These are phyloP conservation scores for Podila epicladia DNA, from an alignment of 192 early-diverging fungal genomes.

Conservation along the genomic window DNA sequence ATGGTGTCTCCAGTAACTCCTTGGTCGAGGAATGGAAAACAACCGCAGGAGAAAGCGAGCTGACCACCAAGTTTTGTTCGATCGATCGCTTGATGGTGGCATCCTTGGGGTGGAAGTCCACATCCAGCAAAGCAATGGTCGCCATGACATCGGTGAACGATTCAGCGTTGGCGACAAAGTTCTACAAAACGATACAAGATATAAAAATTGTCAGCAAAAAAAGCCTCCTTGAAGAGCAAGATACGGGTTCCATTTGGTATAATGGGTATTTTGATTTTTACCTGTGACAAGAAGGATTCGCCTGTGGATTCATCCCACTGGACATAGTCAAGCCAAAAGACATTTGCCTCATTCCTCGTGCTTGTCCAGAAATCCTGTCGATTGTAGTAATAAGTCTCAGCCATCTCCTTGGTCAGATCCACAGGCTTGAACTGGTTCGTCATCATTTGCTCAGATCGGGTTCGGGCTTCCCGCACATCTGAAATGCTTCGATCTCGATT, in stretches of 20 bases:
- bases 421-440: conserved; percentile 38
- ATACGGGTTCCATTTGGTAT: not conserved
- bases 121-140: conserved; percentile 51
- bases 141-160: conserved; percentile 47
- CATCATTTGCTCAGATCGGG: not conserved
- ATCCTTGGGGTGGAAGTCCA: conserved; percentile 36
- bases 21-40: conserved; percentile 55
- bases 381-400: conserved; percentile 49
- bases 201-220: conserved; percentile 2
- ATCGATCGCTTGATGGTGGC: conserved; percentile 16
- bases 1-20: conserved; percentile 6
- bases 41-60: conserved; percentile 43
- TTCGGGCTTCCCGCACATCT: not conserved
- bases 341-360: conserved; percentile 13
- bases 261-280: conserved; percentile 7
- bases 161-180: conserved; percentile 46
- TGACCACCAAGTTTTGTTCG: conserved; percentile 25
- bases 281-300: conserved; percentile 52
- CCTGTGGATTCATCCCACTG: conserved; percentile 29
- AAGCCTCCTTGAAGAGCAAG: not conserved
- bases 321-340: conserved; percentile 59
- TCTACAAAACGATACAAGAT: conserved; percentile 15
- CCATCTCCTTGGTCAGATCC: conserved; percentile 50
- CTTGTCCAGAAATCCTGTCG: not conserved
- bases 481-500: no score